phyloP scores from a whole-genome alignment of 306 rosid species.

The Dalbergia cochinchinensis region DNA sequence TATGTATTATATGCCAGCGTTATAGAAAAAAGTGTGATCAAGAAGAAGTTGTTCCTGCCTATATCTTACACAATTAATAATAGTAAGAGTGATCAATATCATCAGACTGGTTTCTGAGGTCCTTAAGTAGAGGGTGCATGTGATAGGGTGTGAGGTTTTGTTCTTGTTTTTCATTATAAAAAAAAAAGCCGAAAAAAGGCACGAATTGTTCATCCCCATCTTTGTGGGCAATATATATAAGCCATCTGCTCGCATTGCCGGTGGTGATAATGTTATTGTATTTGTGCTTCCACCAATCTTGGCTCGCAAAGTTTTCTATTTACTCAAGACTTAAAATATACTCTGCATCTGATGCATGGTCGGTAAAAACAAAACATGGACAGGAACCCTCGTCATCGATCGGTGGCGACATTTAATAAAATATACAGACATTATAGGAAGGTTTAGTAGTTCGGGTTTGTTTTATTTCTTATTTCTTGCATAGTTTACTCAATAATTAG shows the following conservation, averaged over 20 bases:
- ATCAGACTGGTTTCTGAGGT: too few species aligned
- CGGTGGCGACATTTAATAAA: not conserved
- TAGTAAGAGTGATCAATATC: too few species aligned
- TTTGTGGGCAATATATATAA: slow-evolving; percentile 4
- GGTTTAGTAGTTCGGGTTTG: too few species aligned
- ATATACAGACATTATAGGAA: not conserved
- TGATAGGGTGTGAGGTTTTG: too few species aligned
- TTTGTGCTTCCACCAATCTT: slow-evolving; percentile 4
- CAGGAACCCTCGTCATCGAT: slow-evolving; percentile 19
- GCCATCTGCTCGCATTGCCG: not conserved
- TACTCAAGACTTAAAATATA: not conserved
- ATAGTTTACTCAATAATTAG: too few species aligned
- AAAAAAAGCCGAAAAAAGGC: not conserved
- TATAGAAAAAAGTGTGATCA: too few species aligned
- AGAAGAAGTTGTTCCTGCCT: too few species aligned
- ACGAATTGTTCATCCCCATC: not conserved
- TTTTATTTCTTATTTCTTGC: too few species aligned
- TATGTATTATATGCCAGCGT: too few species aligned
- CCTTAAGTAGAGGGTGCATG: too few species aligned
- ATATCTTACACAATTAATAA: too few species aligned
- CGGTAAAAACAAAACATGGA: slow-evolving; percentile 35
- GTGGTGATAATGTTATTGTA: slow-evolving; percentile 19
- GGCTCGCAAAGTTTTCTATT: not conserved
- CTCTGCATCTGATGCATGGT: slow-evolving; percentile 7
- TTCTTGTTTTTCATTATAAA: not conserved